Percentiles rank a stretch among this genome's conserved stretches.
These are phyloP conservation scores for Phytopythium montanum DNA, from an alignment of 352 stramenopile genomes.

Conservation along the genomic window DNA sequence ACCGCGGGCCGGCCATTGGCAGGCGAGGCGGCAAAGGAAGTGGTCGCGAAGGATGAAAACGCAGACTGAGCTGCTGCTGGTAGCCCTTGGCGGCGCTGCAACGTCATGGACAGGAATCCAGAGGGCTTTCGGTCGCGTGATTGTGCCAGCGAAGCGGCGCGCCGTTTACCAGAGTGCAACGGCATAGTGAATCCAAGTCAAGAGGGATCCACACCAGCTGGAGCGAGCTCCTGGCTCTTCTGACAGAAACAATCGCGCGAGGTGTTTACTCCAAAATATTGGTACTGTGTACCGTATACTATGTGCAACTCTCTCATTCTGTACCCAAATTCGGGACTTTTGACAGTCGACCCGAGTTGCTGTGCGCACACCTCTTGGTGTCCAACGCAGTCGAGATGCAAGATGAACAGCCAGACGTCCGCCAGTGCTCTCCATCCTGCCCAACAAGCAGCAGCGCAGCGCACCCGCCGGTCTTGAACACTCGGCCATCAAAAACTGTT, in stretches of 20 bases:
- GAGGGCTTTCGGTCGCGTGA: not conserved
- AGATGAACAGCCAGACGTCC: too few relatives aligned
- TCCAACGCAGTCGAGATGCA: too few relatives aligned
- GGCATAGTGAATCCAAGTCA: constrained; percentile 3
- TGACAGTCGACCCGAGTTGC: too few relatives aligned
- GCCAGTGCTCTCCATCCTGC: too few relatives aligned
- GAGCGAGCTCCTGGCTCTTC: not conserved
- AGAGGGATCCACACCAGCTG: constrained; percentile 2
- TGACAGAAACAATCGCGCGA: not conserved
- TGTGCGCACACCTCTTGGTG: too few relatives aligned
- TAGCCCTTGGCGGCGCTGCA: constrained; percentile 3
- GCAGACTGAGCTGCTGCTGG: constrained; percentile 2
- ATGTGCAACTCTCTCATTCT: too few relatives aligned
- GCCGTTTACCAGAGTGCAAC: not conserved
- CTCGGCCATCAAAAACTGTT: too few relatives aligned
- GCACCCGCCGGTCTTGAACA: too few relatives aligned
- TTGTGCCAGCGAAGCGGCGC: constrained; percentile 5
- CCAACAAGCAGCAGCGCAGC: too few relatives aligned
- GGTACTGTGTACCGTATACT: not conserved
- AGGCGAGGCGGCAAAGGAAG: not conserved
- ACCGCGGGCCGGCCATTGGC: not conserved
- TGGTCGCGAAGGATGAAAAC: not conserved
- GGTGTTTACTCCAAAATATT: not conserved
- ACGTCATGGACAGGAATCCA: not conserved
- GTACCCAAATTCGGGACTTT: too few relatives aligned